Conservation (phyloP, 2,329 filamentous ascomycete species). For the Macrophomina pseudophaseolina region DNA sequence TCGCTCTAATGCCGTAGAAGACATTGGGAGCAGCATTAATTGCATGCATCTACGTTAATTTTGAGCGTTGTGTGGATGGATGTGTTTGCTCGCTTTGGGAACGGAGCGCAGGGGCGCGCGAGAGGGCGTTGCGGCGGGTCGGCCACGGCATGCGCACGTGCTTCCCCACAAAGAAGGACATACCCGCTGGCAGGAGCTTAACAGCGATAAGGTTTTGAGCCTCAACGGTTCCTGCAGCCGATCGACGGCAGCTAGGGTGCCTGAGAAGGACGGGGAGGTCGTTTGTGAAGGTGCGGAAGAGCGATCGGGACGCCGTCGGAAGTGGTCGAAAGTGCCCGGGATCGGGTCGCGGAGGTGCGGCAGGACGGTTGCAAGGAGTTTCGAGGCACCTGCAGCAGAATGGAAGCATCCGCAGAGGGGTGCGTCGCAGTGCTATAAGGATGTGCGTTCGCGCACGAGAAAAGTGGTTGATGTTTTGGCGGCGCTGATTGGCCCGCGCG, state of each 20-base stretch:
- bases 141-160: constrained; percentile 28
- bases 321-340: background rate
- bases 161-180: constrained; percentile 29
- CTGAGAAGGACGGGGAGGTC: constrained; percentile 26
- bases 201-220: constrained; percentile 30
- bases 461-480: constrained; percentile 22
- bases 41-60: background rate
- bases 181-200: constrained; percentile 28
- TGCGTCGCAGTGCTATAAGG: constrained; percentile 22
- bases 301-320: background rate
- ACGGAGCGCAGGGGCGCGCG: constrained; percentile 21
- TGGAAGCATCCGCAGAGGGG: constrained; percentile 18
- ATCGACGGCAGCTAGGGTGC: constrained; percentile 30
- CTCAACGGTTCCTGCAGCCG: constrained; percentile 31
- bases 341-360: constrained; percentile 25
- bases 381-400: background rate
- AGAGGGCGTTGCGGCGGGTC: constrained; percentile 25
- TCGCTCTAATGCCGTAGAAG: background rate
- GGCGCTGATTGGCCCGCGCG: constrained; percentile 22
- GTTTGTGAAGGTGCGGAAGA: background rate
- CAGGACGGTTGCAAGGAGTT: background rate
- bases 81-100: constrained; percentile 11
- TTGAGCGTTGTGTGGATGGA: background rate
- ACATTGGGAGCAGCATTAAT: background rate
- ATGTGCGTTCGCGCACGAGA: constrained; percentile 16